Evolutionary conservation across 2,329 filamentous ascomycete species (phyloP), one percentile per base, ranked within the genome.

Genomic region (Phaeomoniella chlamydospora): DNA sequence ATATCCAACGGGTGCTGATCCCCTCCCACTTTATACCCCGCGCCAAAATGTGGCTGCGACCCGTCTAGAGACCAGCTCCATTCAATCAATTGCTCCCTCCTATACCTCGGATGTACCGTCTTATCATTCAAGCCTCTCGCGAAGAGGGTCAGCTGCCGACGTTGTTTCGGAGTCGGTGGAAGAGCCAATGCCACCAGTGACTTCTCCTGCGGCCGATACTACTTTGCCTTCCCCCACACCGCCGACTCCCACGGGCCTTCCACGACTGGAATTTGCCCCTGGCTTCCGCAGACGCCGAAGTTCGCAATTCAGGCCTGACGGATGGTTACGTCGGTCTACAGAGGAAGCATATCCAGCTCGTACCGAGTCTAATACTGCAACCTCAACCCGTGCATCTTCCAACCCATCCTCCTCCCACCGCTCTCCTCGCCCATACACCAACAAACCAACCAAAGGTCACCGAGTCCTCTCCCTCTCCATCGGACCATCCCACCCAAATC

Each of bases 41-140:
- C 10, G 32, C n/a, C 32, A 34, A 13, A 18, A 12, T 16, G 15
- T 16, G 18, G 31, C 37, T 33, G n/a, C 32, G 37, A n/a, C n/a
- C n/a, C 76, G 80, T 51, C 73, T 77, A 39, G 77, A 81, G 47
- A 78, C 76, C 15, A 67, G 71, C 4, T 81, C 77, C 6, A 70
- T 81, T 41, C 72, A 64, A 45, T 80, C 76, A 13, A 68, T 68
- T 5, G 75, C 76, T n/a, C 77, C 77, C 29, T 80, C 77, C 6
- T 80, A 80, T 52, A 62, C 71, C 42, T 80, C 76, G 37, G 74
- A 78, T 36, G 70, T 66, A 2, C 77, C 77, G 3, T 74, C 74
- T 1, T 78, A 80, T 49, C 71, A 74, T 49, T 74, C 73, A 13
- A 65, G 62, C 36, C 59, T 62, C 19, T 61, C 57, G 10, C 46